Evolutionary conservation across 108 stramenopile genomes (phyloP), one percentile per base, ranked within the genome.

Genomic region (Skeletonema costatum): DNA sequence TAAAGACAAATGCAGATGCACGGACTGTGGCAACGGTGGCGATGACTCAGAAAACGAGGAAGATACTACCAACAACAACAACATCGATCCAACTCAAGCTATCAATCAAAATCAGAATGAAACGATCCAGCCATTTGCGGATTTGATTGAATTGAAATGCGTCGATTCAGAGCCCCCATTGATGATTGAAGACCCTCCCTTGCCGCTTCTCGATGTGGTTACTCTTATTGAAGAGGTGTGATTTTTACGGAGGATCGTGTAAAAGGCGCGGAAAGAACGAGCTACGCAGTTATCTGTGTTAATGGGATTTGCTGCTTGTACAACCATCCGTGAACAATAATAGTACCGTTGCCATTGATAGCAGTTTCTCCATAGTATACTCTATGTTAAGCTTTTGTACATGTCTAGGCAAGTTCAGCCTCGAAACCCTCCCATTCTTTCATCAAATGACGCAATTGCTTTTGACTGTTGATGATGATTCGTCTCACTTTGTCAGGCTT

Each of bases 401-500:
- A 72, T 48, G 14, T 63, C 78, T 25, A 83, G 13, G 69, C 66
- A 25, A 87, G 51, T 31, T 88, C 88, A 39, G 74, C 75, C 72
- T 93, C 87, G 68, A 85, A 93, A 31, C 84, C 86, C 56, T 75
- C 68, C 88, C 89, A 93, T 59, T 93, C 93, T 21, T 79, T 88
- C 68, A 90, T 85, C 41, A 87, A 67, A 17, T 66, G 71, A 58
- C 81, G 64, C 25, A 93, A 76, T 53, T 93, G 82, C 30, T 81
- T 89, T 70, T 92, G 77, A 71, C 87, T 81, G 44, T 85, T 80
- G 25, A 86, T 88, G 56, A 94, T 90, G 29, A 88, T 87, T 60
- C 93, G 75, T 8, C 93, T 79, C 5, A 94, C 93, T 61, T 92
- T 90, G 64, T 92, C 93, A 17, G 93, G 93, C 50, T 90, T 94